These are phyloP conservation scores for Cyclotella sp. DNA, from an alignment of 108 stramenopile species.

Conservation along the genomic window DNA sequence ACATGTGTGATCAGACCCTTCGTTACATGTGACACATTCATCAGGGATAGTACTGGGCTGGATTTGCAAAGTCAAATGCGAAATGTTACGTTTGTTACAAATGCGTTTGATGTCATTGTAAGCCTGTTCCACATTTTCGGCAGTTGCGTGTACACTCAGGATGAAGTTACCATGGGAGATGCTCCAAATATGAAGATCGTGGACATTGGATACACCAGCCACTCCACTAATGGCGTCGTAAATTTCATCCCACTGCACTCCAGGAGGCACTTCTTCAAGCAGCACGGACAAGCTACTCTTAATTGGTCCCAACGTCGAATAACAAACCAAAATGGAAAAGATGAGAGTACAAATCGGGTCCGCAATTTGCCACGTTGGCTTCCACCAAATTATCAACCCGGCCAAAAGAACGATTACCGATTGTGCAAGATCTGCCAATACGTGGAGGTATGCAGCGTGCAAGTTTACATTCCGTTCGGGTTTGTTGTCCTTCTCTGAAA, in stretches of 20 bases:
- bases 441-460: conserved; percentile 94
- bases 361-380: conserved; percentile 79
- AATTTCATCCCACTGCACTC: conserved; percentile 70
- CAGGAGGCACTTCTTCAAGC: conserved; percentile 90
- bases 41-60: conserved; percentile 39
- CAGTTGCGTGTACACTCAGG: conserved; percentile 66
- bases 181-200: conserved; percentile 93
- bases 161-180: conserved; percentile 68
- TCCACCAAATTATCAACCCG: conserved; percentile 89
- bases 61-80: conserved; percentile 74
- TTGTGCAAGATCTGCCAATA: conserved; percentile 93
- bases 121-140: conserved; percentile 42
- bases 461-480: conserved; percentile 82
- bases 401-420: conserved; percentile 91
- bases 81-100: conserved; percentile 54
- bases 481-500: background rate
- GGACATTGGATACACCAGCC: conserved; percentile 77
- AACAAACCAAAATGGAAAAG: conserved; percentile 89
- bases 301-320: conserved; percentile 80
- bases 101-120: conserved; percentile 40
- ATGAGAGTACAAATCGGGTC: conserved; percentile 95
- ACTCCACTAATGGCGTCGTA: conserved; percentile 63
- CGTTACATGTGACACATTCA: conserved; percentile 61
- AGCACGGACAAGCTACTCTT: conserved; percentile 77
- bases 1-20: conserved; percentile 37